Conservation (phyloP, 768 basidiomycete species). For the Coprinopsis marcescibilis region DNA sequence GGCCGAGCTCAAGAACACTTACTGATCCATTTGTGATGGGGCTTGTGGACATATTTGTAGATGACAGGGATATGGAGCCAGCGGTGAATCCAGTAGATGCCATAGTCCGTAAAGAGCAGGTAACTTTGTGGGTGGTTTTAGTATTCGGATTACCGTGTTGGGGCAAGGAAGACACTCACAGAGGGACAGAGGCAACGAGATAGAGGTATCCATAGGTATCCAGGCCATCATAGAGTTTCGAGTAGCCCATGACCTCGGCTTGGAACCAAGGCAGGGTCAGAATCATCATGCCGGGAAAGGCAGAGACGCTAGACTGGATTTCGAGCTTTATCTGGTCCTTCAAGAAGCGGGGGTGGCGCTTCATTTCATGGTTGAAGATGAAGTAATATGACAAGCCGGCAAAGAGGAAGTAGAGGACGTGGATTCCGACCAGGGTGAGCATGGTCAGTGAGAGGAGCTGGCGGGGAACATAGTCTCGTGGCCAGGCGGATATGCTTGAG, state of each 20-base stretch:
- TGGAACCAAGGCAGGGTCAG: constrained; percentile 94
- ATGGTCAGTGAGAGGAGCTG: constrained; percentile 67
- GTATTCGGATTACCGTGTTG: neutral
- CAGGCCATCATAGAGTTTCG: constrained; percentile 70
- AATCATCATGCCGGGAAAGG: constrained; percentile 78
- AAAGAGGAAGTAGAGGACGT: constrained; percentile 82
- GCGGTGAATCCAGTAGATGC: constrained; percentile 97
- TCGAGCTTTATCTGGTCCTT: constrained; percentile 82
- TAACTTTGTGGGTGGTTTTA: constrained; percentile 19
- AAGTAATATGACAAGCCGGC: constrained; percentile 77
- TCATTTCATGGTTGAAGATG: constrained; percentile 95
- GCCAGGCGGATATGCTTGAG: constrained; percentile 71
- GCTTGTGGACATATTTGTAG: constrained; percentile 93
- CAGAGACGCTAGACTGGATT: constrained; percentile 65
- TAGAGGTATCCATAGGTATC: constrained; percentile 78
- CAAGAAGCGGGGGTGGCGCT: constrained; percentile 89
- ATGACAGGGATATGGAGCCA: constrained; percentile 76
- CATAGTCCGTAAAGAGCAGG: constrained; percentile 67
- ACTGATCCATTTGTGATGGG: constrained; percentile 99
- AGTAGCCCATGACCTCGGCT: constrained; percentile 84
- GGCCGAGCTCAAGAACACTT: too few relatives aligned
- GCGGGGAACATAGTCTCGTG: constrained; percentile 75
- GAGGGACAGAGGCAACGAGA: constrained; percentile 56
- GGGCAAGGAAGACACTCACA: constrained; percentile 42
- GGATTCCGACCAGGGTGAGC: constrained; percentile 77